These are phyloP conservation scores for Penicillium simplicissimum DNA, from an alignment of 495 filamentous ascomycete genomes.

Conservation along the genomic window DNA sequence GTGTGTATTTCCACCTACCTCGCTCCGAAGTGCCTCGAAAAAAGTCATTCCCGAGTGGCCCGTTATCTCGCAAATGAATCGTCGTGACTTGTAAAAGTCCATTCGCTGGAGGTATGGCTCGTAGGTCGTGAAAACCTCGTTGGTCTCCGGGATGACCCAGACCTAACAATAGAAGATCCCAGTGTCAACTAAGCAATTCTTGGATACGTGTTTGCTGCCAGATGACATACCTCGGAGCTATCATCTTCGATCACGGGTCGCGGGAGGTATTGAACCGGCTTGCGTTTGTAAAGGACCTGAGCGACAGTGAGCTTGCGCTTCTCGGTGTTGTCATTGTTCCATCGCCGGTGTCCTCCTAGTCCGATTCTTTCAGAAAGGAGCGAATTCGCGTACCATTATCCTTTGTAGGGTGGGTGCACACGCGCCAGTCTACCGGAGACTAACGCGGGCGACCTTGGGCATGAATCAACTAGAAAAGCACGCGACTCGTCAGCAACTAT, in stretches of 20 bases:
- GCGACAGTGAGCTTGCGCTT: conserved; percentile 24
- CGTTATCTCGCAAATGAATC: conserved; percentile 93
- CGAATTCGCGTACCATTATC: conserved; percentile 41
- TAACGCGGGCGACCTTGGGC: conserved; percentile 17
- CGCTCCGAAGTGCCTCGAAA: conserved; percentile 89
- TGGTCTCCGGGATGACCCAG: conserved; percentile 87
- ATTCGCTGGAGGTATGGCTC: conserved; percentile 82
- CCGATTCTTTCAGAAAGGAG: background rate
- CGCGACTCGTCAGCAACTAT: conserved; percentile 21
- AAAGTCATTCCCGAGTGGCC: conserved; percentile 92
- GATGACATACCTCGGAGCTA: conserved; percentile 65
- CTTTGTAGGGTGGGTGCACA: conserved; percentile 21
- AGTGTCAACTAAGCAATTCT: background rate
- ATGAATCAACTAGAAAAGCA: conserved; percentile 29
- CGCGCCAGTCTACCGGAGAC: conserved; percentile 37
- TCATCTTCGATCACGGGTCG: conserved; percentile 75
- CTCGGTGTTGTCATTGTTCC: background rate
- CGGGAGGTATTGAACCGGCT: conserved; percentile 83
- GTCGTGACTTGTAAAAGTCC: conserved; percentile 92
- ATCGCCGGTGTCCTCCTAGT: conserved; percentile 6
- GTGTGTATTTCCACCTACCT: conserved; percentile 59
- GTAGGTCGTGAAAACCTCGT: conserved; percentile 86
- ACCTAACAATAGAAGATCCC: conserved; percentile 54
- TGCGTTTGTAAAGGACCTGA: conserved; percentile 94
- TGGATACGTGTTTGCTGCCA: background rate